A percentile compares a stretch with the other conserved stretches of the same genome.
phyloP scores from a whole-genome alignment of 805 yeast genomes.

The Ogataea nakhonphanomensis region DNA sequence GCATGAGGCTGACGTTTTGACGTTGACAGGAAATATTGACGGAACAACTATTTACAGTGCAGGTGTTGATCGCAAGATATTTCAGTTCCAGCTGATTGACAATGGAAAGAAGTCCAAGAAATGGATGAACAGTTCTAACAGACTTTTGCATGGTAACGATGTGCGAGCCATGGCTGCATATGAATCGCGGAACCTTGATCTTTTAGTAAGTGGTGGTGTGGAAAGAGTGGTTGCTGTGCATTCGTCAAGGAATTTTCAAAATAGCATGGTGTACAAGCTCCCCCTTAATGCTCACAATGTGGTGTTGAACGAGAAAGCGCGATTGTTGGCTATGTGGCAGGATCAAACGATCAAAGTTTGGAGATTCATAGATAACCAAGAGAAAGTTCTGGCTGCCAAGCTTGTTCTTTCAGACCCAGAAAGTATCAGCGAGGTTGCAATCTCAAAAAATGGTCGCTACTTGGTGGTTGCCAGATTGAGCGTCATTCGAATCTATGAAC shows the following conservation, averaged over 20 bases:
- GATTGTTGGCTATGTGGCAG: constrained; percentile 71
- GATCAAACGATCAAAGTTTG: constrained; percentile 81
- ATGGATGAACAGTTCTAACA: constrained; percentile 76
- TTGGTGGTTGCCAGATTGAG: constrained; percentile 71
- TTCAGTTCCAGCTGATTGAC: constrained; percentile 56
- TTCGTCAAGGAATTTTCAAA: constrained; percentile 63
- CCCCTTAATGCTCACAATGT: constrained; percentile 40
- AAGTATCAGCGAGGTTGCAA: constrained; percentile 63
- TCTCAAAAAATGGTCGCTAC: constrained; percentile 62
- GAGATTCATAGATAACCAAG: constrained; percentile 43
- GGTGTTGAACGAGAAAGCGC: constrained; percentile 41
- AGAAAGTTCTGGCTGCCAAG: constrained; percentile 62
- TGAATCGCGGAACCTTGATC: constrained; percentile 64
- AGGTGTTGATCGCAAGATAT: constrained; percentile 91
- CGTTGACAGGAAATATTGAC: constrained; percentile 56
- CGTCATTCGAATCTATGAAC: constrained; percentile 63
- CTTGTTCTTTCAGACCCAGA: constrained; percentile 71
- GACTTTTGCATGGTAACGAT: constrained; percentile 84
- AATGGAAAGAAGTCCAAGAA: constrained; percentile 36
- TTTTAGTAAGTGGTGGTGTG: constrained; percentile 80
- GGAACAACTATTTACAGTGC: constrained; percentile 75
- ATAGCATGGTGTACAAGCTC: constrained; percentile 68
- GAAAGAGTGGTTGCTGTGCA: constrained; percentile 68
- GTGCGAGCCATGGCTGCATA: constrained; percentile 70
- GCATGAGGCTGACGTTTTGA: constrained; percentile 89